A percentile compares a stretch with the other conserved stretches of the same genome.
phyloP scores from a whole-genome alignment of 768 basidiomycete genomes.

The Tylopilus sp. region DNA sequence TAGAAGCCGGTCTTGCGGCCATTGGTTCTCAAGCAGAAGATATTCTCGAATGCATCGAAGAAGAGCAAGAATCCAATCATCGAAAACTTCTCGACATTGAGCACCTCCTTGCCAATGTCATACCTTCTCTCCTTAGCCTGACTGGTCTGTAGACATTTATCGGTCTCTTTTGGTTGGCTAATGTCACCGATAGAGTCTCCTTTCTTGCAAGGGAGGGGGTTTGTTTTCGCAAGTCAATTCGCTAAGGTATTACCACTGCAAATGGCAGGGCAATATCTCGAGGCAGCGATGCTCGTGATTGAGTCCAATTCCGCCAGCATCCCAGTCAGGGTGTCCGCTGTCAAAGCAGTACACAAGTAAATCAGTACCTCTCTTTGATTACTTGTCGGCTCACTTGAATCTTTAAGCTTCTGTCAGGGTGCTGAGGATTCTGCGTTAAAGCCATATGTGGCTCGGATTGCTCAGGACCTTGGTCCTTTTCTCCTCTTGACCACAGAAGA shows the following conservation, averaged over 20 bases:
- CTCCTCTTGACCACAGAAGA: constrained; percentile 79
- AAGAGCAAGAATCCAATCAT: constrained; percentile 63
- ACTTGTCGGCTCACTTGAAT: constrained; percentile 3
- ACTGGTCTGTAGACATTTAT: constrained; percentile 48
- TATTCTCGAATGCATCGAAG: constrained; percentile 72
- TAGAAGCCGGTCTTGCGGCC: constrained; percentile 82
- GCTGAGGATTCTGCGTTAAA: constrained; percentile 53
- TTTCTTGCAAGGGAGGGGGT: constrained; percentile 92
- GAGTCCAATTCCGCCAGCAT: constrained; percentile 67
- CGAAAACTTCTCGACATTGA: constrained; percentile 74
- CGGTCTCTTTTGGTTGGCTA: background rate
- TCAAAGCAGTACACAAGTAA: constrained; percentile 91
- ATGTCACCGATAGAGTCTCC: constrained; percentile 51
- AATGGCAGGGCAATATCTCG: constrained; percentile 81
- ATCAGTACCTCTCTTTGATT: constrained; percentile 19
- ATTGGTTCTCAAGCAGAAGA: constrained; percentile 79
- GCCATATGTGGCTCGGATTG: constrained; percentile 69
- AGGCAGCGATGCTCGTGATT: constrained; percentile 82
- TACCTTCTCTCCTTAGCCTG: constrained; percentile 71
- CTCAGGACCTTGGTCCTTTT: constrained; percentile 81
- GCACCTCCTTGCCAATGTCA: constrained; percentile 67
- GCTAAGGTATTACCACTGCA: constrained; percentile 67
- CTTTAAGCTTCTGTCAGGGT: constrained; percentile 64
- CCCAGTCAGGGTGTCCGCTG: constrained; percentile 93
- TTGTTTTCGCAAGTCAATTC: constrained; percentile 92